Base-by-base conservation (phyloP, 345 rosid genomes). In the Raphanus raphanistrum region DNA sequence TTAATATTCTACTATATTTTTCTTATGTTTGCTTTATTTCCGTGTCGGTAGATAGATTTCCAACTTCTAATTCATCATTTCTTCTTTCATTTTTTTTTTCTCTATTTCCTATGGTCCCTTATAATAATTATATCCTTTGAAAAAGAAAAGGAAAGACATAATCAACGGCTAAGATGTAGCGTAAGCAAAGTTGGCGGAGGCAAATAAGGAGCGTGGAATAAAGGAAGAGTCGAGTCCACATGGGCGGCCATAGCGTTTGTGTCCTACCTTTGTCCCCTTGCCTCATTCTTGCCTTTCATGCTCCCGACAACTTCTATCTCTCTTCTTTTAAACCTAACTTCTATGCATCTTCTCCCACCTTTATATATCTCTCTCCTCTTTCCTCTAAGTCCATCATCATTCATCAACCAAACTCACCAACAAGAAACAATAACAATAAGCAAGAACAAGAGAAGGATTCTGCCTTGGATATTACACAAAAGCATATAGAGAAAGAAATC, bases 201-300 rank as follows among this genome's bases (percentile, higher is more conserved):
- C 71, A 68, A 68, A 79, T 17, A 25, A 52, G 79, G 82, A 79
- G 74, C 60, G 72, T 77, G 81, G 71, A 77, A 65, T 71, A 71
- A 77, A 78, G 28, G 64, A 50, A 68, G 66, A 66, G 73, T 63
- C 79, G 75, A 38, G 80, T 75, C 80, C 80, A 80, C 75, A 80
- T 80, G 83, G 83, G 83, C 76, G 72, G 83, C 79, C 75, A 21
- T 6, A 75, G 64, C 15, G 43, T 75, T 70, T 11, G 43, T 80
- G 82, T 80, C 82, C 82, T 76, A 80, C 80, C 63, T 80, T 15
- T 80, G 83, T 80, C 80, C 76, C 83, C 83, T 80, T 80, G 83
- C 72, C 82, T 74, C 76, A 12, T 8, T 63, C 68, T 65, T 75
- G 83, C 73, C 79, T 75, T 74, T 79, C 45, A 10, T 63, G 27